These are phyloP conservation scores for Dothiorella sarmentorum DNA, from an alignment of 2,329 filamentous ascomycete genomes.

Conservation along the genomic window DNA sequence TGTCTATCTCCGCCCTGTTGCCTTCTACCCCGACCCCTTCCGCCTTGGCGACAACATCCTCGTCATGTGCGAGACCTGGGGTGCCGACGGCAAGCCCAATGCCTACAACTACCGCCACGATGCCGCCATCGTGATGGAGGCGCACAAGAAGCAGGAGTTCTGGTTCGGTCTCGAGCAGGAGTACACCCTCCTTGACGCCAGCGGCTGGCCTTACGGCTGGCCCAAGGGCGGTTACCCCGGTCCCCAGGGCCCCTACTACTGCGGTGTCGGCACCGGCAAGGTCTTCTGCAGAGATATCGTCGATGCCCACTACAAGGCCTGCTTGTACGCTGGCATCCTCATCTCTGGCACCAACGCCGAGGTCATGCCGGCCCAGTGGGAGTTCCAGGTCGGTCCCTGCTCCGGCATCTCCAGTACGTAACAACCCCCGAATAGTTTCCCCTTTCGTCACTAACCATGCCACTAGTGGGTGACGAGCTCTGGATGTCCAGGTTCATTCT, in stretches of 20 bases:
- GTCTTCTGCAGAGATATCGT: slow-evolving; percentile 98
- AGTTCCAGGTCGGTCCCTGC: slow-evolving; percentile 94
- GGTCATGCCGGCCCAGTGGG: slow-evolving; percentile 98
- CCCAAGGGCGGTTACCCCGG: slow-evolving; percentile 83
- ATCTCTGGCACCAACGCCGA: slow-evolving; percentile 99
- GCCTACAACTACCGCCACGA: slow-evolving; percentile 98
- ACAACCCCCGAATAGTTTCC: slow-evolving; percentile 3
- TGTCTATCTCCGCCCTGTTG: slow-evolving; percentile 89
- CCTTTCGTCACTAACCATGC: slow-evolving; percentile 22
- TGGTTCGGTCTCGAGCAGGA: slow-evolving; percentile 99
- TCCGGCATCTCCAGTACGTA: slow-evolving; percentile 78
- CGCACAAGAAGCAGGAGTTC: slow-evolving; percentile 75
- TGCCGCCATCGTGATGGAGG: slow-evolving; percentile 82
- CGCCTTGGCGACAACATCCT: slow-evolving; percentile 86
- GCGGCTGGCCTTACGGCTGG: slow-evolving; percentile 91
- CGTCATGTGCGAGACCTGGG: slow-evolving; percentile 93
- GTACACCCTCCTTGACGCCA: slow-evolving; percentile 86
- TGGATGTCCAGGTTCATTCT: slow-evolving; percentile 91
- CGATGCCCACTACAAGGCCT: slow-evolving; percentile 89
- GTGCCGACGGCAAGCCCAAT: slow-evolving; percentile 90
- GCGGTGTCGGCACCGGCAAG: slow-evolving; percentile 94
- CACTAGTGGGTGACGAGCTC: slow-evolving; percentile 84
- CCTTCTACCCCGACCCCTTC: slow-evolving; percentile 90
- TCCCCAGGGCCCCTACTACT: slow-evolving; percentile 94
- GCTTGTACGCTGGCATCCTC: slow-evolving; percentile 81